phyloP scores from a whole-genome alignment of 768 basidiomycete genomes.

The Cyathus striatus region DNA sequence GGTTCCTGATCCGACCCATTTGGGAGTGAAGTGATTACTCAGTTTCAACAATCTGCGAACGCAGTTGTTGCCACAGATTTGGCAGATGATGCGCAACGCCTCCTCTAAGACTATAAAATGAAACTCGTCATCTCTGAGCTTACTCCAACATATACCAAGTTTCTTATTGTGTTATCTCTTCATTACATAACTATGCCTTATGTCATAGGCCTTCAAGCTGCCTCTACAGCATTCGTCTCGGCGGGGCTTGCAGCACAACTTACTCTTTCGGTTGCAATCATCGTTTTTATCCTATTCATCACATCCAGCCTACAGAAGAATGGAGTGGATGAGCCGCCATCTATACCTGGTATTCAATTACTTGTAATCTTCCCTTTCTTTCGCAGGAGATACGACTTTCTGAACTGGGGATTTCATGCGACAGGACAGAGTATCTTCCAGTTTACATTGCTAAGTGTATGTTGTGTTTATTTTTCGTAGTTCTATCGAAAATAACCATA shows the following conservation, averaged over 20 bases:
- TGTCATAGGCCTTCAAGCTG: constrained; percentile 43
- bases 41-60: too few relatives aligned
- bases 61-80: too few relatives aligned
- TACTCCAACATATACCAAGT: too few relatives aligned
- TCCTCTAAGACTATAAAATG: too few relatives aligned
- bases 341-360: constrained; percentile 53
- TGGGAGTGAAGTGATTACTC: too few relatives aligned
- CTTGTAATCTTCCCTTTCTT: constrained; percentile 66
- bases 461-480: constrained; percentile 13
- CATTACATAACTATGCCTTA: constrained; percentile 47
- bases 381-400: constrained; percentile 62
- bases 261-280: constrained; percentile 39
- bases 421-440: constrained; percentile 64
- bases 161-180: too few relatives aligned
- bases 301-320: constrained; percentile 44
- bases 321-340: constrained; percentile 44
- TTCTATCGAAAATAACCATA: constrained; percentile 6
- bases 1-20: too few relatives aligned
- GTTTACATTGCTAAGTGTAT: constrained; percentile 63
- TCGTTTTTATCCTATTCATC: constrained; percentile 39
- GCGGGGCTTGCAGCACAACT: constrained; percentile 45
- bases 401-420: constrained; percentile 65
- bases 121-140: too few relatives aligned
- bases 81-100: too few relatives aligned
- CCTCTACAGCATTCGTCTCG: constrained; percentile 43